phyloP scores from a whole-genome alignment of 2,329 filamentous ascomycete species.

The Zalaria sp. region DNA sequence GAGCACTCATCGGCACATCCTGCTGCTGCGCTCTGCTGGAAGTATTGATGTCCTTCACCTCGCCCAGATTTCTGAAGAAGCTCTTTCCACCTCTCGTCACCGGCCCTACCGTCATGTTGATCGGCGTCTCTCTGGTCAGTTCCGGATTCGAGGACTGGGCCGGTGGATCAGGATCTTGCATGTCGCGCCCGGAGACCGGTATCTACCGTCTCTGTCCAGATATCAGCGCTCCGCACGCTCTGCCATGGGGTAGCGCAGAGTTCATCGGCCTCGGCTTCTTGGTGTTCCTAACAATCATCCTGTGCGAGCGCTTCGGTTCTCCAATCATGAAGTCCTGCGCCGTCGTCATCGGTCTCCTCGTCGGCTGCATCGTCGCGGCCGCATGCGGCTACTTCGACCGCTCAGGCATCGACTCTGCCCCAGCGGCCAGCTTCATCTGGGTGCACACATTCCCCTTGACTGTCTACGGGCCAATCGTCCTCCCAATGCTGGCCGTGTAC shows the following conservation, averaged over 20 bases:
- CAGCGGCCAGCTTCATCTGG: slow-evolving; percentile 64
- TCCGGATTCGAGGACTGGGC: slow-evolving; percentile 67
- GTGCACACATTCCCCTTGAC: slow-evolving; percentile 60
- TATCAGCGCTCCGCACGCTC: slow-evolving; percentile 52
- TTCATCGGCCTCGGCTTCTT: slow-evolving; percentile 68
- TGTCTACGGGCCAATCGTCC: slow-evolving; percentile 58
- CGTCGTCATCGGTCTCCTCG: slow-evolving; percentile 58
- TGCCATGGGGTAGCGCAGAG: slow-evolving; percentile 66
- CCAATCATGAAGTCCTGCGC: slow-evolving; percentile 75
- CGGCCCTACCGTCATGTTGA: slow-evolving; percentile 53
- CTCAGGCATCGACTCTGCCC: slow-evolving; percentile 55
- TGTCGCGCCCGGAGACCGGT: slow-evolving; percentile 28
- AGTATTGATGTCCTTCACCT: slow-evolving; percentile 60
- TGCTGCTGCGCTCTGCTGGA: slow-evolving; percentile 42
- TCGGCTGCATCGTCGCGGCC: slow-evolving; percentile 61
- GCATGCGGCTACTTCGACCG: slow-evolving; percentile 66
- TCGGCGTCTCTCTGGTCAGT: slow-evolving; percentile 58
- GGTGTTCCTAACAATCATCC: slow-evolving; percentile 65
- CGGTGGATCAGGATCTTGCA: slow-evolving; percentile 52
- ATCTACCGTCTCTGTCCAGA: slow-evolving; percentile 53
- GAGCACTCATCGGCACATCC: slow-evolving; percentile 55
- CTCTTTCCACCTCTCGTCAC: slow-evolving; percentile 69
- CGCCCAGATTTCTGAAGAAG: slow-evolving; percentile 51
- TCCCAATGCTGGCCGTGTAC: slow-evolving; percentile 49
- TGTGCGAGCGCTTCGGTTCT: slow-evolving; percentile 68